Base-by-base conservation (phyloP, 2,329 filamentous ascomycete genomes). In the Pezizomycotina sp. region DNA sequence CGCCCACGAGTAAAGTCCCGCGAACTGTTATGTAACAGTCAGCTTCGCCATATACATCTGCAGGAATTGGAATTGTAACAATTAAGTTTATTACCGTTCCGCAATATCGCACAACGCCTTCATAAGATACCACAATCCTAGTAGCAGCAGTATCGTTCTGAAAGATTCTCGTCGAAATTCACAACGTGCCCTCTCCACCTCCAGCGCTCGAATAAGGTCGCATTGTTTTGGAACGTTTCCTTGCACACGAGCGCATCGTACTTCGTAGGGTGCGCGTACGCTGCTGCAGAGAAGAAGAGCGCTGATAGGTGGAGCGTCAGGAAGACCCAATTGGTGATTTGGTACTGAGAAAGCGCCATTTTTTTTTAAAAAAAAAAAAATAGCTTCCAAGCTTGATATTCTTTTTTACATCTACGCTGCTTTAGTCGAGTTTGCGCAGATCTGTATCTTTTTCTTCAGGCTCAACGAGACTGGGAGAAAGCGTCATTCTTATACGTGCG, bases 1-100 rank as follows among this genome's bases (percentile, higher is more conserved):
- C 16, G 28, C n/a, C 50, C 50, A 52, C 0, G 27, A 12, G 37
- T 52, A 52, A 15, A 34, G 32, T 7, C 45, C 38, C 9, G 27
- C 19, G 4, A 10, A 5, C 18, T 38, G 38, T 4, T 29, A 34
- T 24, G 38, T 24, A 16, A 36, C 40, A 2, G 38, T 22, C 3
- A 36, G 40, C 22, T 43, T 38, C n/a, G 19, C 35, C 12, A 43
- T 35, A 12, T 28, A 3, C 6, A n/a, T 25, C 5, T 31, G 35
- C n/a, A 14, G 14, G 9, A 31, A 15, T 5, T 9, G 27, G n/a
- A 3, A 16, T 10, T n/a, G 16, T 4, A n/a, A 24, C 6, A 36
- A 38, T 27, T 31, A 34, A 3, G 21, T 18, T 21, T 28, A 9
- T 12, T 38, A 21, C 8, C 25, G 15, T 10, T 13, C 10, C 10